These are phyloP conservation scores for Lyophyllum decastes DNA, from an alignment of 768 basidiomycete species.

Conservation along the genomic window DNA sequence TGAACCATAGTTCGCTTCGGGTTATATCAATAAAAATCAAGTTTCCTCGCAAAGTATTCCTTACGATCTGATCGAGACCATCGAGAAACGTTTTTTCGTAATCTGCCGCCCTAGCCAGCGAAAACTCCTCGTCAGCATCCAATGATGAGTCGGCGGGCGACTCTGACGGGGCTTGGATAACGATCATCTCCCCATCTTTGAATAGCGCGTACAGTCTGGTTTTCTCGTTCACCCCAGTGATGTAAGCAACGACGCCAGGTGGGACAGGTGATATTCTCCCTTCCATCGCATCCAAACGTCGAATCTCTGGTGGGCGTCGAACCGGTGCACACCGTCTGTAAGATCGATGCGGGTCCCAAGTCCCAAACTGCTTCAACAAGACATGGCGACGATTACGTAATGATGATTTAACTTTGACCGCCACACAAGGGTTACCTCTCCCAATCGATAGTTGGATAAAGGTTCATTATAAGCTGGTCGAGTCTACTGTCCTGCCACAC, in stretches of 20 bases:
- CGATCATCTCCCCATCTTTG: slow-evolving; percentile 12
- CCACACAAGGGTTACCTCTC: neutral
- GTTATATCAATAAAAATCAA: neutral
- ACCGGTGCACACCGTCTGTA: neutral
- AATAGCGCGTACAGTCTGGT: slow-evolving; percentile 11
- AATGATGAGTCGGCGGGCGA: too few relatives aligned
- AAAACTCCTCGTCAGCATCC: too few relatives aligned
- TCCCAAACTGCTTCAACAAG: too few relatives aligned
- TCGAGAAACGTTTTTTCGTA: slow-evolving; percentile 5
- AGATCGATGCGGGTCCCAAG: neutral
- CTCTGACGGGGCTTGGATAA: slow-evolving; percentile 11
- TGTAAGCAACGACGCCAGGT: slow-evolving; percentile 5
- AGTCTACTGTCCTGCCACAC: neutral
- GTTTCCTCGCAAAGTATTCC: neutral
- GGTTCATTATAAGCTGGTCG: neutral
- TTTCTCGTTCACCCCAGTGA: neutral
- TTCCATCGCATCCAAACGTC: neutral
- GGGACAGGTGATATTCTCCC: neutral
- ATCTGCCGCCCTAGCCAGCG: neutral
- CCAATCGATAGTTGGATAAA: too few relatives aligned
- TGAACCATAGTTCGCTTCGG: slow-evolving; percentile 28
- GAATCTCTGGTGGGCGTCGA: neutral
- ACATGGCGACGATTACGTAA: neutral
- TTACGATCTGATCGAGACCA: slow-evolving; percentile 23
- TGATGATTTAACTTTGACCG: neutral